phyloP scores from a whole-genome alignment of 805 yeast genomes.

The Schwanniomyces sp. region DNA sequence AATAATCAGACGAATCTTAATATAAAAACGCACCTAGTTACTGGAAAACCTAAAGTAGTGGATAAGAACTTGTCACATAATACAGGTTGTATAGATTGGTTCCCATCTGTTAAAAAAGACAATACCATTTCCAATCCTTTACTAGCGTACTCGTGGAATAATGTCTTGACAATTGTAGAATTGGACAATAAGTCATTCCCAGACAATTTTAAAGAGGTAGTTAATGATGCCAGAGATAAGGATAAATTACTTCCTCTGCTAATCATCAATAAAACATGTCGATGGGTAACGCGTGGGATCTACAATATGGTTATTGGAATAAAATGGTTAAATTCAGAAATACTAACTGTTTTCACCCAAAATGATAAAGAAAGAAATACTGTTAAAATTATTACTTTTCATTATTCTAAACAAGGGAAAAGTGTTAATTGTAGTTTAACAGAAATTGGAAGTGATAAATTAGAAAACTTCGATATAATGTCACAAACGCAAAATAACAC shows the following conservation, averaged over 20 bases:
- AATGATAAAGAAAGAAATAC: not conserved
- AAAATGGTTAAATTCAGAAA: slow-evolving; percentile 50
- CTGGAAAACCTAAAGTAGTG: slow-evolving; percentile 45
- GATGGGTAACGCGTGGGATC: slow-evolving; percentile 17
- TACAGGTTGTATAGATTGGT: slow-evolving; percentile 61
- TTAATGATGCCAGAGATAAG: slow-evolving; percentile 35
- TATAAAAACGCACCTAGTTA: slow-evolving; percentile 51
- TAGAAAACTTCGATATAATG: not conserved
- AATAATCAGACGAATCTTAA: slow-evolving; percentile 23
- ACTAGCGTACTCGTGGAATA: slow-evolving; percentile 71
- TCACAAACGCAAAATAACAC: not conserved
- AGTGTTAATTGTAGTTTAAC: not conserved
- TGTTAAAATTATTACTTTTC: not conserved
- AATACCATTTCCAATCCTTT: slow-evolving; percentile 31
- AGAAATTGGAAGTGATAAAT: slow-evolving; percentile 4
- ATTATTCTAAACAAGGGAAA: slow-evolving; percentile 3
- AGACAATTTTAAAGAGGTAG: slow-evolving; percentile 18
- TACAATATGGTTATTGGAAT: slow-evolving; percentile 47
- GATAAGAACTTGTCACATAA: slow-evolving; percentile 15
- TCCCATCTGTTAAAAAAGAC: slow-evolving; percentile 45
- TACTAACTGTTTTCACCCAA: slow-evolving; percentile 22
- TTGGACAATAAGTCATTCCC: slow-evolving; percentile 39
- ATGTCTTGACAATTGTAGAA: slow-evolving; percentile 56
- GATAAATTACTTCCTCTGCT: slow-evolving; percentile 33
- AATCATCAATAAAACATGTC: slow-evolving; percentile 21